These are phyloP conservation scores for Kwoniella bestiolae DNA, from an alignment of 768 basidiomycete genomes.

Conservation along the genomic window DNA sequence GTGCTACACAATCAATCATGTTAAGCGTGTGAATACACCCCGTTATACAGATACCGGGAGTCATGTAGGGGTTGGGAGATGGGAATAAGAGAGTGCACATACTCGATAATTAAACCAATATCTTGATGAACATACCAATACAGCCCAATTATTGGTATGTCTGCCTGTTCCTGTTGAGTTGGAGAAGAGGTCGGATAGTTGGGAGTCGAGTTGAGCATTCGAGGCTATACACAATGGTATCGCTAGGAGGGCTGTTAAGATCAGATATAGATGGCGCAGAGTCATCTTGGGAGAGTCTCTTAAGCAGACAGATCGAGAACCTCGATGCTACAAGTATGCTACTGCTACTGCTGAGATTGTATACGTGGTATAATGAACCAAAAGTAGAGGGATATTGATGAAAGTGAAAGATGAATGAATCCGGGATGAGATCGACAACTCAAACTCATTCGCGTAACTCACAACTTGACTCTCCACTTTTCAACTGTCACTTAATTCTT, in stretches of 20 bases:
- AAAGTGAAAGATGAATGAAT: background rate
- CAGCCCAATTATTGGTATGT: constrained; percentile 99
- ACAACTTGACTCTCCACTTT: constrained; percentile 7
- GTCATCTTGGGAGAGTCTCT: too few relatives aligned
- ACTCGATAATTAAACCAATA: constrained; percentile 99
- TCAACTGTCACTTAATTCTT: background rate
- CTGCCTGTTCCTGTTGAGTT: constrained; percentile 34
- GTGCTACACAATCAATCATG: constrained; percentile 65
- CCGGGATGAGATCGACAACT: background rate
- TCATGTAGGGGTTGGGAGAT: too few relatives aligned
- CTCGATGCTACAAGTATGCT: too few relatives aligned
- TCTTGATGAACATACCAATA: constrained; percentile 87
- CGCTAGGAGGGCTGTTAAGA: constrained; percentile 4
- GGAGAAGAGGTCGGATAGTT: constrained; percentile 35
- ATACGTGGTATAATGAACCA: too few relatives aligned
- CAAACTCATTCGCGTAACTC: constrained; percentile 13
- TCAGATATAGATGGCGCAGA: background rate
- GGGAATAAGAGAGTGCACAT: constrained; percentile 50
- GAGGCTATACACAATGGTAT: constrained; percentile 9
- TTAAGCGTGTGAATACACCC: too few relatives aligned
- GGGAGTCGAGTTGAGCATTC: constrained; percentile 25
- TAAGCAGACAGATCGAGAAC: too few relatives aligned
- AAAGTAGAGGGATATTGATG: background rate
- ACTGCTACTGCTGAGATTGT: too few relatives aligned
- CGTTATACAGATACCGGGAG: too few relatives aligned